Conservation (phyloP, 2,329 filamentous ascomycete genomes). For the Nakataea oryzae region DNA sequence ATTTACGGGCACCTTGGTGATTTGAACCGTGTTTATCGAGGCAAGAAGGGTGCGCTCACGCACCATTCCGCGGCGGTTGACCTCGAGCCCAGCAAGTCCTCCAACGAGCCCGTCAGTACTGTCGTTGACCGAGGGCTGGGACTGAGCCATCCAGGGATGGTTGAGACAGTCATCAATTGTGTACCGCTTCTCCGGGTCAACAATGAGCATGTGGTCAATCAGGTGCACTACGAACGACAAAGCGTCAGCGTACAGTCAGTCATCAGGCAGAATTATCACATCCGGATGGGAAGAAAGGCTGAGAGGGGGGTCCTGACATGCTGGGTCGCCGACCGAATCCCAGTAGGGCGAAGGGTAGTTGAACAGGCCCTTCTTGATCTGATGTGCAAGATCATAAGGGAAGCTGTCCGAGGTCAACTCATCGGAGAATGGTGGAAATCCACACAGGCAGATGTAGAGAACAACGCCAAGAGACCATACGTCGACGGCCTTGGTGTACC, state of each 20-base stretch:
- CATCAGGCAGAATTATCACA: neutral
- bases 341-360: conserved; percentile 96
- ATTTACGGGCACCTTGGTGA: conserved; percentile 40
- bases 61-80: conserved; percentile 69
- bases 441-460: conserved; percentile 92
- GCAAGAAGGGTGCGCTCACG: conserved; percentile 81
- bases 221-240: conserved; percentile 52
- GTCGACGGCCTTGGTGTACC: conserved; percentile 91
- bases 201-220: conserved; percentile 89
- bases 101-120: conserved; percentile 88
- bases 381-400: conserved; percentile 76
- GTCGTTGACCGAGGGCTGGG: conserved; percentile 54
- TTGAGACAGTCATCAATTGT: conserved; percentile 83
- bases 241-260: conserved; percentile 1
- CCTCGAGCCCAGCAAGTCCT: conserved; percentile 73
- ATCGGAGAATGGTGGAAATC: conserved; percentile 94
- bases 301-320: conserved; percentile 35
- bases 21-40: conserved; percentile 63
- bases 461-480: conserved; percentile 97
- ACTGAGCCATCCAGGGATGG: conserved; percentile 78
- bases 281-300: neutral
- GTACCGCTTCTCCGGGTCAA: conserved; percentile 73
- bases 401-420: conserved; percentile 75
- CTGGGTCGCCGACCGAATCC: conserved; percentile 78
- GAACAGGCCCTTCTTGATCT: conserved; percentile 81